phyloP scores from a whole-genome alignment of 345 rosid genomes.

The Clarkia xantiana region DNA sequence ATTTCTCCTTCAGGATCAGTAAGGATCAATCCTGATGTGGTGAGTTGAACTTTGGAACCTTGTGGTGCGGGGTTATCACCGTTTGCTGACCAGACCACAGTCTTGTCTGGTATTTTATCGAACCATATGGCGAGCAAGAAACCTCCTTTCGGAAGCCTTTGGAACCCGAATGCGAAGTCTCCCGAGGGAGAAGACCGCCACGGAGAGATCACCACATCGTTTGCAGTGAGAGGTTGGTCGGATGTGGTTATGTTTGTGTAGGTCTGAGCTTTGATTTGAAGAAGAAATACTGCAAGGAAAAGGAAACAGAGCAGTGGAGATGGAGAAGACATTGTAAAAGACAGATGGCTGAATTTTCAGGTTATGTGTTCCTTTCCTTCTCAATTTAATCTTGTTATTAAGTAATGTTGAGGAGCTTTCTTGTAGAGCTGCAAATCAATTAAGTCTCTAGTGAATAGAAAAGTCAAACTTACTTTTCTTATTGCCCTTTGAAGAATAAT shows the following conservation, averaged over 20 bases:
- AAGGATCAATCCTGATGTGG: conserved; percentile 23
- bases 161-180: conserved; percentile 43
- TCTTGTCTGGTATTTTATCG: conserved; percentile 23
- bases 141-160: conserved; percentile 3
- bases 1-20: conserved; percentile 13
- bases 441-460: background rate
- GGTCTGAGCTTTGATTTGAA: conserved; percentile 12
- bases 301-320: background rate
- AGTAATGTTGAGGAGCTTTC: no score
- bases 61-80: conserved; percentile 10
- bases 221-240: conserved; percentile 20
- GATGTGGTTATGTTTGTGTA: conserved; percentile 8
- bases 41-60: conserved; percentile 30
- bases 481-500: no score
- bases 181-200: conserved; percentile 31
- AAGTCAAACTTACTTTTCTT: background rate
- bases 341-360: background rate
- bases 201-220: background rate
- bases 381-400: no score
- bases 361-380: background rate
- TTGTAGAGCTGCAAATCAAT: background rate
- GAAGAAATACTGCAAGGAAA: conserved; percentile 12
- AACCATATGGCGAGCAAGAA: conserved; percentile 30
- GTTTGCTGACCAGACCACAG: conserved; percentile 40
- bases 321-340: conserved; percentile 8